A percentile compares a stretch with the other conserved stretches of the same genome.
These are phyloP conservation scores for Penicillium rolfsii DNA, from an alignment of 2,329 filamentous ascomycete species.

Conservation along the genomic window DNA sequence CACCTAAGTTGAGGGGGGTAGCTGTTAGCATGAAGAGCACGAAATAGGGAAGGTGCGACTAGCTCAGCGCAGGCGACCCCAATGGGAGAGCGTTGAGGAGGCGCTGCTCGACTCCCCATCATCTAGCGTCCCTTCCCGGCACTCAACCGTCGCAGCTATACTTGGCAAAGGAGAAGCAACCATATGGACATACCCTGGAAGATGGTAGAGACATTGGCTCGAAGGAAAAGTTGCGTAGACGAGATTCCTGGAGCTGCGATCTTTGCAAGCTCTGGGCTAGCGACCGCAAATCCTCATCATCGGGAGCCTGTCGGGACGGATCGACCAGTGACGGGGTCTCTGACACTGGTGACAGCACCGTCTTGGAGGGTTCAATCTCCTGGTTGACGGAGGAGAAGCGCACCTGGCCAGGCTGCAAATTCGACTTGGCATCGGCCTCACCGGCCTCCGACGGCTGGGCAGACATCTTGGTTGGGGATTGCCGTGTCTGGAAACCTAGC, in stretches of 20 bases:
- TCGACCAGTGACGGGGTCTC: conserved; percentile 14
- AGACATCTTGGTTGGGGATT: conserved; percentile 30
- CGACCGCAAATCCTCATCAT: conserved; percentile 68
- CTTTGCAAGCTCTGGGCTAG: conserved; percentile 74
- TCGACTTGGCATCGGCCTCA: conserved; percentile 36
- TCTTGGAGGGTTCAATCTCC: conserved; percentile 63
- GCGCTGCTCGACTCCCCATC: neutral
- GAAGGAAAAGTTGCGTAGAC: conserved; percentile 85
- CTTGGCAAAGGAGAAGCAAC: conserved; percentile 10
- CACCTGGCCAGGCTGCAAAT: conserved; percentile 52
- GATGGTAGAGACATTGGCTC: conserved; percentile 84
- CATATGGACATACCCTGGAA: conserved; percentile 44
- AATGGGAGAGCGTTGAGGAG: neutral
- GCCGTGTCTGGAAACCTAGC: conserved; percentile 26
- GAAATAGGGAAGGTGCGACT: neutral
- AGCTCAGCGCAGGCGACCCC: neutral
- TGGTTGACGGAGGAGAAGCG: conserved; percentile 73
- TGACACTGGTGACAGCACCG: conserved; percentile 29
- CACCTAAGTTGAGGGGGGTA: conserved; percentile 34
- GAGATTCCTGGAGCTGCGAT: conserved; percentile 75
- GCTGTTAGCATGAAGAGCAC: neutral
- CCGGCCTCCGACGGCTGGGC: conserved; percentile 28
- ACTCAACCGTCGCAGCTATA: neutral
- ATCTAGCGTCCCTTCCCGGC: neutral
- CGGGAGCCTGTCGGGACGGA: conserved; percentile 30